These are phyloP conservation scores for Yamadazyma nakazawae DNA, from an alignment of 805 yeast species.

Conservation along the genomic window DNA sequence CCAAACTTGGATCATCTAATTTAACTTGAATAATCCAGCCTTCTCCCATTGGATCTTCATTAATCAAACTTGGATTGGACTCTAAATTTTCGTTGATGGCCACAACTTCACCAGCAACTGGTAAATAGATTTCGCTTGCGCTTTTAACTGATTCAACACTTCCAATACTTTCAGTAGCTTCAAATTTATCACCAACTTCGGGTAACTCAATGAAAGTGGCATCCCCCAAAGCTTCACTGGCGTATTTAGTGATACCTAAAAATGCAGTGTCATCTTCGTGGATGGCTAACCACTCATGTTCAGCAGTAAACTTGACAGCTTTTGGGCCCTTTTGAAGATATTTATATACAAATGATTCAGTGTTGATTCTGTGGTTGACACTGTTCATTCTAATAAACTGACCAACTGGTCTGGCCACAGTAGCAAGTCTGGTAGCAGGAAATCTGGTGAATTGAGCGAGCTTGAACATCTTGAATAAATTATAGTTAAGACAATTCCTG, in stretches of 20 bases:
- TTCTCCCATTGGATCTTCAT: conserved; percentile 86
- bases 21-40: conserved; percentile 90
- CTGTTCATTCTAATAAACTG: conserved; percentile 23
- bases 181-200: conserved; percentile 58
- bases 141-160: conserved; percentile 93
- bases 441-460: conserved; percentile 2
- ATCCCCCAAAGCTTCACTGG: conserved; percentile 95
- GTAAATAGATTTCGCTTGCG: conserved; percentile 89
- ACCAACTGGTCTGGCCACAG: conserved; percentile 5
- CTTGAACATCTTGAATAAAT: conserved; percentile 5
- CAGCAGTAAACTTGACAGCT: conserved; percentile 67
- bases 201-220: conserved; percentile 93
- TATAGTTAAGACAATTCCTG: not conserved
- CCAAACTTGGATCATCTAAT: conserved; percentile 41
- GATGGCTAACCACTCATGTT: conserved; percentile 93
- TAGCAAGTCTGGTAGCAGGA: not conserved
- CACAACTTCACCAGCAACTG: conserved; percentile 71
- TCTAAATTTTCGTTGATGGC: conserved; percentile 69
- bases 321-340: conserved; percentile 42
- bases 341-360: conserved; percentile 37
- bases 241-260: conserved; percentile 90
- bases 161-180: conserved; percentile 79
- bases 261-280: conserved; percentile 80
- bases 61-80: conserved; percentile 72
- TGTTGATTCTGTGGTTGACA: conserved; percentile 33